Evolutionary conservation across 192 early-diverging fungal species (phyloP).

Genomic region (Coemansia sp.): DNA sequence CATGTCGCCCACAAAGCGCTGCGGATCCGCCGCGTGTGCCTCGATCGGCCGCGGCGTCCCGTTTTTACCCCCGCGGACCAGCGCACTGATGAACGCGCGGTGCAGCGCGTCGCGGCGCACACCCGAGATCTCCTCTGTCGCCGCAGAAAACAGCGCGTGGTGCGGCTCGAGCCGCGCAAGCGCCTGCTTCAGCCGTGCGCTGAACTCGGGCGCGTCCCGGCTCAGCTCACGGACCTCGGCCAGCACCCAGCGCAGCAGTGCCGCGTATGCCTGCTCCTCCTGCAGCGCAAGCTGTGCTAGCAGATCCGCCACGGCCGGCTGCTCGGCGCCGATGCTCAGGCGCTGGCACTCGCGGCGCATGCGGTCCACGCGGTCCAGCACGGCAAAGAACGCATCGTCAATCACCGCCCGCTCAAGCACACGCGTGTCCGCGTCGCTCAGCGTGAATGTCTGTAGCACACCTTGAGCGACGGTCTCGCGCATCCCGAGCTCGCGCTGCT

Average conservation of each 20-base stretch:
- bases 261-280: slow-evolving; percentile 23
- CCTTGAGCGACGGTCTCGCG: slow-evolving; percentile 6
- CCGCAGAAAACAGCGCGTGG: slow-evolving; percentile 20
- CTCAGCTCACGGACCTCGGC: slow-evolving; percentile 15
- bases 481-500: slow-evolving; percentile 21
- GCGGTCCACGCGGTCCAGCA: slow-evolving; percentile 11
- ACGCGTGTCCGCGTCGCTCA: slow-evolving; percentile 1
- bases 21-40: slow-evolving; percentile 86
- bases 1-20: slow-evolving; percentile 94
- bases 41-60: slow-evolving; percentile 78
- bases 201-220: slow-evolving; percentile 23
- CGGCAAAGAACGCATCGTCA: slow-evolving; percentile 11
- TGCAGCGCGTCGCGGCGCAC: slow-evolving; percentile 28
- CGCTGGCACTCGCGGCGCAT: slow-evolving; percentile 24
- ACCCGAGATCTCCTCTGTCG: slow-evolving; percentile 10
- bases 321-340: slow-evolving; percentile 12
- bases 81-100: slow-evolving; percentile 22
- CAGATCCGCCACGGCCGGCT: slow-evolving; percentile 10
- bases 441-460: slow-evolving; percentile 17
- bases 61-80: slow-evolving; percentile 21
- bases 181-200: slow-evolving; percentile 15
- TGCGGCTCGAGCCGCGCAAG: slow-evolving; percentile 23
- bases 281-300: slow-evolving; percentile 12
- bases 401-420: neutral
- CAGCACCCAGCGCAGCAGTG: slow-evolving; percentile 36